phyloP scores from a whole-genome alignment of 768 basidiomycete genomes.

The Lentinula sp. region DNA sequence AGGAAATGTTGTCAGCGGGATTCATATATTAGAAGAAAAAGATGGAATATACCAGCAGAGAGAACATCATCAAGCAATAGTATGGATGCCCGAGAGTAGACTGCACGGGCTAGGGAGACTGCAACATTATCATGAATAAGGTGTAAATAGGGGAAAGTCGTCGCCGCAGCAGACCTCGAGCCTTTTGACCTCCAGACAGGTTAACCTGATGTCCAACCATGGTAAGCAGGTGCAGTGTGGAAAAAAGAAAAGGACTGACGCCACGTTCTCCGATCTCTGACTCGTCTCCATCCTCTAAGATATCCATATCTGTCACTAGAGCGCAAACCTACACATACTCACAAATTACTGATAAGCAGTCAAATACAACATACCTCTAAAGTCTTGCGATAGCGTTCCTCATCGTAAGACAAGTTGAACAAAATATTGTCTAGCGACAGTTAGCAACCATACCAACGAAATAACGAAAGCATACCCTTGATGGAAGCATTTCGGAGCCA shows the following conservation, averaged over 20 bases:
- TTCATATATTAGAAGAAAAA: background rate
- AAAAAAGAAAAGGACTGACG: conserved; percentile 52
- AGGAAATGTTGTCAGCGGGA: conserved; percentile 1
- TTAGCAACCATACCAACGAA: background rate
- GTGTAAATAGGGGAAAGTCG: background rate
- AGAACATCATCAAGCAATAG: conserved; percentile 83
- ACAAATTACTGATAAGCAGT: conserved; percentile 14
- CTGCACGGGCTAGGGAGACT: conserved; percentile 78
- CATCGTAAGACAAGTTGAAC: conserved; percentile 71
- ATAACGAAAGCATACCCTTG: conserved; percentile 25
- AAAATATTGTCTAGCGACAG: conserved; percentile 52
- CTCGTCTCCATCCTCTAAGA: conserved; percentile 84
- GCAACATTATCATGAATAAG: conserved; percentile 6
- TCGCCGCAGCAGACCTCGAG: conserved; percentile 39
- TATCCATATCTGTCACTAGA: conserved; percentile 67
- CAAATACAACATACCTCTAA: conserved; percentile 54
- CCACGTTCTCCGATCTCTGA: conserved; percentile 87
- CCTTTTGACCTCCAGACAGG: conserved; percentile 56
- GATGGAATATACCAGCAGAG: conserved; percentile 34
- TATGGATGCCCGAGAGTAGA: conserved; percentile 82
- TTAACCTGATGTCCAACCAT: conserved; percentile 24
- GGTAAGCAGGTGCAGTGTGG: conserved; percentile 22
- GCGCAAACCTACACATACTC: conserved; percentile 47
- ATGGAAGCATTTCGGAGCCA: conserved; percentile 76
- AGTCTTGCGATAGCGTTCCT: conserved; percentile 69